A percentile compares a stretch with the other conserved stretches of the same genome.
phyloP scores from a whole-genome alignment of 2,329 filamentous ascomycete species.

The Alternaria arborescens region DNA sequence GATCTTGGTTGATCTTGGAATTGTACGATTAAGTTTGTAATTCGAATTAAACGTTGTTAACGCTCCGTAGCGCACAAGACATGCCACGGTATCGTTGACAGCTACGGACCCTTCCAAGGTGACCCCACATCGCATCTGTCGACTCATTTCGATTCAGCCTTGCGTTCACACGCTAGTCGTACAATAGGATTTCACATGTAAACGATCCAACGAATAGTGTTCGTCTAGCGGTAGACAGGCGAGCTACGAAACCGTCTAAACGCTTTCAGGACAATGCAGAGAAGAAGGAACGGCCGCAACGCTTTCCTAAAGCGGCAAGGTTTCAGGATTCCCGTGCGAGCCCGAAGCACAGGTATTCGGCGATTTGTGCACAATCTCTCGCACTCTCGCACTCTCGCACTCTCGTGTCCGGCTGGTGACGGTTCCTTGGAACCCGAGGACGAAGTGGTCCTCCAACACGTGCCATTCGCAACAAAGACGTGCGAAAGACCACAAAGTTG shows the following conservation, averaged over 20 bases:
- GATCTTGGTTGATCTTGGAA: slow-evolving; percentile 5
- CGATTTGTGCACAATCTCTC: slow-evolving; percentile 9
- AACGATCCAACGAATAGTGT: slow-evolving; percentile 19
- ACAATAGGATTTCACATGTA: slow-evolving; percentile 8
- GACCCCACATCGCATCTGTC: neutral
- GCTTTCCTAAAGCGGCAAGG: slow-evolving; percentile 21
- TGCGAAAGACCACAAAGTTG: neutral
- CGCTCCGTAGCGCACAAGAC: slow-evolving; percentile 3
- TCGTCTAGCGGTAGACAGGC: slow-evolving; percentile 1
- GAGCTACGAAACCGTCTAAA: slow-evolving; percentile 15
- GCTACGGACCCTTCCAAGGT: neutral
- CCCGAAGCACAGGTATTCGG: slow-evolving; percentile 14
- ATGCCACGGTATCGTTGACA: neutral
- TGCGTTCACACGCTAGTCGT: slow-evolving; percentile 6
- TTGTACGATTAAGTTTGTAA: slow-evolving; percentile 7
- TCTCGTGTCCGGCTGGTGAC: neutral
- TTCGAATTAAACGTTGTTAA: neutral
- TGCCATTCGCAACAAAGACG: neutral
- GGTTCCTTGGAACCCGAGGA: slow-evolving; percentile 5
- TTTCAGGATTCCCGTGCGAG: slow-evolving; percentile 13
- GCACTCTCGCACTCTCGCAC: neutral
- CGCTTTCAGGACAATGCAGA: slow-evolving; percentile 9
- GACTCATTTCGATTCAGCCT: slow-evolving; percentile 17
- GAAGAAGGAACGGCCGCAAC: slow-evolving; percentile 17
- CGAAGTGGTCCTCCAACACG: neutral